Conservation (phyloP, 495 filamentous ascomycete species). For the Penicilliopsis zonata region DNA sequence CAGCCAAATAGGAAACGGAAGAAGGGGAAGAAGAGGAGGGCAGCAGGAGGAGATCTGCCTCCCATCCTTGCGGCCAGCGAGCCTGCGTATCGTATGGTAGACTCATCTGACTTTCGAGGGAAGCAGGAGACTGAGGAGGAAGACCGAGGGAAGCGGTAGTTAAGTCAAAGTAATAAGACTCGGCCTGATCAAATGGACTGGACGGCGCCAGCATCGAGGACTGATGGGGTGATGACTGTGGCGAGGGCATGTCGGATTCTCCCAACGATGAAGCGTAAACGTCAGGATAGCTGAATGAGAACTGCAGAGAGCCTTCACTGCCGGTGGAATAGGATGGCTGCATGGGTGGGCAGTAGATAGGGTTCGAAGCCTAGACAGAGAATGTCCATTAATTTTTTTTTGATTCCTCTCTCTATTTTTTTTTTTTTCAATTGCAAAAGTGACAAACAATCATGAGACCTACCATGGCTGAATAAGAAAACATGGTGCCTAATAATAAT, state of each 20-base stretch:
- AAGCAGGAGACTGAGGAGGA: neutral
- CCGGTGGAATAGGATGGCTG: slow-evolving; percentile 11
- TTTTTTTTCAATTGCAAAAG: too few relatives aligned
- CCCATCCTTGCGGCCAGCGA: neutral
- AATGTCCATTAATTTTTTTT: slow-evolving; percentile 3
- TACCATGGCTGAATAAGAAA: too few relatives aligned
- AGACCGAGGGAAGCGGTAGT: neutral
- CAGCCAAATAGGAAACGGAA: neutral
- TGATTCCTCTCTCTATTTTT: too few relatives aligned
- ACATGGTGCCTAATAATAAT: too few relatives aligned
- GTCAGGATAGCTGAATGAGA: slow-evolving; percentile 15
- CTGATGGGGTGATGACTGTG: neutral
- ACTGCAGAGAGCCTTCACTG: slow-evolving; percentile 15
- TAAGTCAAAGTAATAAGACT: neutral
- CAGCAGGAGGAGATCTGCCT: neutral
- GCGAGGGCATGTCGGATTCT: slow-evolving; percentile 9
- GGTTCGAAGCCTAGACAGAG: slow-evolving; percentile 6
- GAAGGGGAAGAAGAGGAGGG: neutral
- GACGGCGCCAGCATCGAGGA: neutral
- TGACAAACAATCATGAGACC: too few relatives aligned
- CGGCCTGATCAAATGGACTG: neutral
- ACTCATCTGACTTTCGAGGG: neutral
- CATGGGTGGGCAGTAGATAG: slow-evolving; percentile 12
- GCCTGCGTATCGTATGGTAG: neutral
- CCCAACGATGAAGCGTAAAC: slow-evolving; percentile 17